These are phyloP conservation scores for Heliamphora exappendiculata DNA, from an alignment of 148 eudicot species.

Conservation along the genomic window DNA sequence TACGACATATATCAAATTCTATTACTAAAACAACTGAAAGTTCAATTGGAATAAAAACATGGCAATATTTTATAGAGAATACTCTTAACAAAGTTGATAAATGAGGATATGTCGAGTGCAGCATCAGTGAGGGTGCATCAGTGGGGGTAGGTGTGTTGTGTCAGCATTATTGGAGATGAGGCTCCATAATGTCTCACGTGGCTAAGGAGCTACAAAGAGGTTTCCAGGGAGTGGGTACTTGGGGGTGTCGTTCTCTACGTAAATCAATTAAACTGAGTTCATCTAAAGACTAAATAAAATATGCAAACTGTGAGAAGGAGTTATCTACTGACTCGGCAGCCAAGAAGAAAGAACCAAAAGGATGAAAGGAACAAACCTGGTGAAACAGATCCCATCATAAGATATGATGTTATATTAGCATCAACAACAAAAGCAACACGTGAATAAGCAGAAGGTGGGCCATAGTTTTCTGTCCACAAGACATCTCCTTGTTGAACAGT, in stretches of 20 bases:
- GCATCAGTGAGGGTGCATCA: too few species aligned
- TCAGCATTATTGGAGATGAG: background rate
- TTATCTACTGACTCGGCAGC: background rate
- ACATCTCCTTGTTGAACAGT: conserved; percentile 45
- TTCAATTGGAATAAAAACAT: too few species aligned
- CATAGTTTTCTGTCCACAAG: conserved; percentile 46
- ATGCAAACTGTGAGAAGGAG: background rate
- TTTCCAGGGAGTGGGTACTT: too few species aligned
- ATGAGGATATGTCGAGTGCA: too few species aligned
- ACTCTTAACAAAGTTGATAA: too few species aligned
- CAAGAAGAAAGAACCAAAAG: background rate
- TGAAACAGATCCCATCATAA: conserved; percentile 99
- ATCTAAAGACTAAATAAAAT: background rate
- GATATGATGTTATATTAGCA: conserved; percentile 96
- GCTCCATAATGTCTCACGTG: too few species aligned
- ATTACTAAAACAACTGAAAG: too few species aligned
- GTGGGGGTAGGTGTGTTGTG: too few species aligned
- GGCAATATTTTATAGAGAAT: too few species aligned
- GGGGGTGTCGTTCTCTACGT: too few species aligned
- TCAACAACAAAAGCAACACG: conserved; percentile 97
- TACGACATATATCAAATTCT: too few species aligned
- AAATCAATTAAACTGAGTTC: background rate
- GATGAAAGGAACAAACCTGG: conserved; percentile 54
- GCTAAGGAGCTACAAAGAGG: too few species aligned
- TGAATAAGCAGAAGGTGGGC: conserved; percentile 42